A percentile compares a stretch with the other conserved stretches of the same genome.
These are phyloP conservation scores for Trichocladium antarcticum DNA, from an alignment of 495 filamentous ascomycete genomes.

Conservation along the genomic window DNA sequence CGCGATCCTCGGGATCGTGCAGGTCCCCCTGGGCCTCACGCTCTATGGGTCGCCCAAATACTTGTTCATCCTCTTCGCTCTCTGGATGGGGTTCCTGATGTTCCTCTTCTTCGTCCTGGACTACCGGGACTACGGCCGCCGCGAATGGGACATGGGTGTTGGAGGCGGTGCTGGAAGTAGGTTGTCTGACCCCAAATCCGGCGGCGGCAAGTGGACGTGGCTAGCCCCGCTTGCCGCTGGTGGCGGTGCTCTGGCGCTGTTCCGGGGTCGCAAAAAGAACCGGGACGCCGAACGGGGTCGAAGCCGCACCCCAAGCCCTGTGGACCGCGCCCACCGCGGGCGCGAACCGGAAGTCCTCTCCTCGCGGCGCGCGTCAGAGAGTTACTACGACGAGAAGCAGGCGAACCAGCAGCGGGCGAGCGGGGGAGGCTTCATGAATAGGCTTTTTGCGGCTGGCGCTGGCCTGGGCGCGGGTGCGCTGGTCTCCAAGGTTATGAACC, in stretches of 20 bases:
- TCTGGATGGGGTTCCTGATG: slow-evolving; percentile 58
- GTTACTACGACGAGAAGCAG: slow-evolving; percentile 52
- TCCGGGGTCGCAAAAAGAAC: slow-evolving; percentile 35
- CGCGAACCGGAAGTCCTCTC: slow-evolving; percentile 39
- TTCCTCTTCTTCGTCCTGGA: slow-evolving; percentile 62
- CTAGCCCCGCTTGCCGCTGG: slow-evolving; percentile 45
- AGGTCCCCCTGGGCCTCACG: slow-evolving; percentile 81
- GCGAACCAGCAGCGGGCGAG: slow-evolving; percentile 28
- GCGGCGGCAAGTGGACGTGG: slow-evolving; percentile 40
- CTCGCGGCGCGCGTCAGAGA: slow-evolving; percentile 38
- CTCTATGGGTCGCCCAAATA: slow-evolving; percentile 81
- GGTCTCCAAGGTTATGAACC: slow-evolving; percentile 52
- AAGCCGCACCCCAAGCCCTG: slow-evolving; percentile 25
- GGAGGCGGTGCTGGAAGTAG: not conserved
- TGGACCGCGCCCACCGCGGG: slow-evolving; percentile 21
- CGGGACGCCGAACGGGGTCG: slow-evolving; percentile 27
- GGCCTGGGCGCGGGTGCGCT: slow-evolving; percentile 54
- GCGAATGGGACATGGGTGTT: slow-evolving; percentile 29
- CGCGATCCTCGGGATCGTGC: slow-evolving; percentile 68
- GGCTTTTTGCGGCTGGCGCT: slow-evolving; percentile 55
- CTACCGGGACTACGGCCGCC: slow-evolving; percentile 45
- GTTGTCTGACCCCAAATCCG: slow-evolving; percentile 23
- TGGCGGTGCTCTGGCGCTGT: slow-evolving; percentile 49
- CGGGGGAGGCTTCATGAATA: slow-evolving; percentile 49
- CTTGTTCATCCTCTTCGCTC: slow-evolving; percentile 72